Percentiles rank a stretch among this genome's conserved stretches.
phyloP scores from a whole-genome alignment of 106 monocot species.

The Dendrobium officinale region DNA sequence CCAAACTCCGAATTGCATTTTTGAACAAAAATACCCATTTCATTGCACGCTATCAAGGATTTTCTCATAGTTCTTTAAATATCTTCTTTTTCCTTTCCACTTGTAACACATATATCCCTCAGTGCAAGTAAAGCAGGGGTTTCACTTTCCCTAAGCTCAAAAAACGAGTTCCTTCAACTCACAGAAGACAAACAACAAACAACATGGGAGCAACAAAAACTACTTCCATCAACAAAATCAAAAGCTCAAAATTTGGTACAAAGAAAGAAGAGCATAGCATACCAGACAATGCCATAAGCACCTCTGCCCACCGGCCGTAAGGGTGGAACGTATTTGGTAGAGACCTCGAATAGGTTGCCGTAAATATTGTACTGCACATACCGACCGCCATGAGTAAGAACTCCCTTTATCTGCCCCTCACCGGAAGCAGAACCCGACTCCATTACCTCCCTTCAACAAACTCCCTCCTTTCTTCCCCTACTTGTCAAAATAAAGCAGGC shows the following conservation, averaged over 20 bases:
- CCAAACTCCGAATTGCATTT: too few species aligned
- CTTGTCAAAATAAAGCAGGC: neutral
- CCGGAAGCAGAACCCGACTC: constrained; percentile 15
- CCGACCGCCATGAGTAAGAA: constrained; percentile 30
- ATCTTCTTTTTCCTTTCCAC: too few species aligned
- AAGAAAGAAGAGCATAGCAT: constrained; percentile 10
- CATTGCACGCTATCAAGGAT: too few species aligned
- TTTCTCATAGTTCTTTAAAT: too few species aligned
- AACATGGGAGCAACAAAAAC: neutral
- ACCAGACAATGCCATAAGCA: constrained; percentile 68
- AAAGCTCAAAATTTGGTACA: neutral
- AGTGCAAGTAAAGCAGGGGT: neutral
- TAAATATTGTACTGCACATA: constrained; percentile 52
- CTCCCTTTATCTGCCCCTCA: constrained; percentile 36
- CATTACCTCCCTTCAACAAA: constrained; percentile 4
- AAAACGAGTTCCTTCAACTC: neutral
- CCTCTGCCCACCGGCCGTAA: constrained; percentile 59
- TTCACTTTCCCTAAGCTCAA: neutral
- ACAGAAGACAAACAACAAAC: constrained; percentile 1
- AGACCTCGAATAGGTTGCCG: constrained; percentile 55
- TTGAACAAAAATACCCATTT: too few species aligned
- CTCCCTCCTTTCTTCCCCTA: neutral
- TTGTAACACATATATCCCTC: too few species aligned
- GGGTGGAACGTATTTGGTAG: constrained; percentile 57
- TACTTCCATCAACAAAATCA: neutral